Evolutionary conservation across 306 rosid species (phyloP).

Genomic region (Prosopis cineraria): DNA sequence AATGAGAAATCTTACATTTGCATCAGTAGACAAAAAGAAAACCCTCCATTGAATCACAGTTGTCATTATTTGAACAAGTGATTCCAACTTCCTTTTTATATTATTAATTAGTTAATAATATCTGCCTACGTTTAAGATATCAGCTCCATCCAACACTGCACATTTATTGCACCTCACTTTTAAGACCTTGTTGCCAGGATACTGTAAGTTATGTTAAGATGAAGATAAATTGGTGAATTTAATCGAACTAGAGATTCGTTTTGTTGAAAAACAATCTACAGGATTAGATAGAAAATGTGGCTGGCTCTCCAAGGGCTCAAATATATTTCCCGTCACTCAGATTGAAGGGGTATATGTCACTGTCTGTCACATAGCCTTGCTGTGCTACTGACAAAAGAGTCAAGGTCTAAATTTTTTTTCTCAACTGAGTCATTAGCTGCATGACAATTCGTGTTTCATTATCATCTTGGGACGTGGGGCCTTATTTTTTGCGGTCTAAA

Average conservation of each 20-base stretch:
- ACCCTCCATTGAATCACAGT: neutral
- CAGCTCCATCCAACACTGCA: neutral
- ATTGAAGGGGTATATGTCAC: neutral
- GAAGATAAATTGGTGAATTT: slow-evolving; percentile 26
- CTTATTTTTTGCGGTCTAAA: no score
- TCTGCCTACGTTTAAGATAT: neutral
- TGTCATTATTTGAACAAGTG: neutral
- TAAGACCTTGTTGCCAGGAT: slow-evolving; percentile 8
- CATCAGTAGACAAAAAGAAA: neutral
- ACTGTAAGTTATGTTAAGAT: neutral
- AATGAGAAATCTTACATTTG: slow-evolving; percentile 2
- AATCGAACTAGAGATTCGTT: neutral
- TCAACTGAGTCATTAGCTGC: no score
- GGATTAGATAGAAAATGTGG: neutral
- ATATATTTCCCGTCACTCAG: slow-evolving; percentile 2
- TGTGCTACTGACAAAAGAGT: neutral
- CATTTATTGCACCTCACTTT: slow-evolving; percentile 7
- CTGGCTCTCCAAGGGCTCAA: neutral
- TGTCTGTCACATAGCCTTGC: slow-evolving; percentile 24
- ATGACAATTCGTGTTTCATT: no score
- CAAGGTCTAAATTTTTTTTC: no score
- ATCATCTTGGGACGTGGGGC: no score
- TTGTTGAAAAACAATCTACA: neutral
- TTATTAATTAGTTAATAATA: neutral
- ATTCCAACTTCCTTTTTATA: slow-evolving; percentile 20